Evolutionary conservation across 1,139 yeast genomes (phyloP).

Genomic region (Zygosaccharomyces pseudobailii): DNA sequence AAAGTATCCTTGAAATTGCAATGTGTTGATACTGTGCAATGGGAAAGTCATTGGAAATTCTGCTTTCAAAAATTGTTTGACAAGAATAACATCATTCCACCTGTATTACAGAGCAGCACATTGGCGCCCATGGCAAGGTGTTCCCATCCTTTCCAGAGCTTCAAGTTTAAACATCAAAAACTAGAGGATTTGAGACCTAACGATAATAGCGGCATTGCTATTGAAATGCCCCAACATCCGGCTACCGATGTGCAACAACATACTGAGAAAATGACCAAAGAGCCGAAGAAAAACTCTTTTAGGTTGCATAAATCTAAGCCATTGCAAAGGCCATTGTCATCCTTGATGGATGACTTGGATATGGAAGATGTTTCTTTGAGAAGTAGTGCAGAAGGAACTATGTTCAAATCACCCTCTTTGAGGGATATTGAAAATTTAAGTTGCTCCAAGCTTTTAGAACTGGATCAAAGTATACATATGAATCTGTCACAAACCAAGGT

Average conservation of each 20-base stretch:
- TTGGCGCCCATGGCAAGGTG: slow-evolving; percentile 11
- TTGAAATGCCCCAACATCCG: slow-evolving; percentile 8
- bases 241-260: neutral
- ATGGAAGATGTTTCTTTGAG: neutral
- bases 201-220: slow-evolving; percentile 14
- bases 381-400: neutral
- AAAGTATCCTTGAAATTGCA: slow-evolving; percentile 11
- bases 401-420: slow-evolving; percentile 15
- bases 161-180: slow-evolving; percentile 15
- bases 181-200: slow-evolving; percentile 13
- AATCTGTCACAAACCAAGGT: slow-evolving; percentile 16
- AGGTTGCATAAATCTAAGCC: slow-evolving; percentile 18
- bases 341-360: slow-evolving; percentile 7
- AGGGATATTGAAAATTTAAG: slow-evolving; percentile 23
- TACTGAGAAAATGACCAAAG: slow-evolving; percentile 1
- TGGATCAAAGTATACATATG: slow-evolving; percentile 23
- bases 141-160: slow-evolving; percentile 14
- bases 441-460: slow-evolving; percentile 23
- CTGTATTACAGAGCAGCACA: slow-evolving; percentile 6
- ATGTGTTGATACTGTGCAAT: slow-evolving; percentile 16
- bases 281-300: neutral
- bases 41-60: slow-evolving; percentile 20
- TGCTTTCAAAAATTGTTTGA: slow-evolving; percentile 13
- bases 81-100: slow-evolving; percentile 5
- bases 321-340: slow-evolving; percentile 10